phyloP scores from a whole-genome alignment of 805 yeast species.

The Komagataella pastoris region DNA sequence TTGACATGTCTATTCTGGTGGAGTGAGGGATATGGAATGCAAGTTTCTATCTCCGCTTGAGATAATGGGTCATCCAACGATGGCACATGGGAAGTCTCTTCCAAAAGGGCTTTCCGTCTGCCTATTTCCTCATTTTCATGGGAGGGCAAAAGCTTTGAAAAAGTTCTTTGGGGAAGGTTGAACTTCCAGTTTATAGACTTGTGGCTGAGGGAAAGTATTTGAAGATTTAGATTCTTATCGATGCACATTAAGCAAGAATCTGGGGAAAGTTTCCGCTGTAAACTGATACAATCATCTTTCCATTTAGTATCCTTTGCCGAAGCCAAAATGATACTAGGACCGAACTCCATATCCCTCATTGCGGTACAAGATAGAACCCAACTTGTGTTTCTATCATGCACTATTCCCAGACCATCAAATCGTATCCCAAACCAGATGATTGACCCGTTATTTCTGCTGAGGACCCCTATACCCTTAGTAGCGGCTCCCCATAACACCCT shows the following conservation, averaged over 20 bases:
- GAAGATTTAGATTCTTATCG: neutral
- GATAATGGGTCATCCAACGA: conserved; percentile 21
- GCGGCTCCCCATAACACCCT: conserved; percentile 40
- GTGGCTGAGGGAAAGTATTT: neutral
- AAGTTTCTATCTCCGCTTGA: conserved; percentile 44
- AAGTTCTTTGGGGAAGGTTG: neutral
- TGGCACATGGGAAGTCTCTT: conserved; percentile 2
- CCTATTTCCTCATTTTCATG: neutral
- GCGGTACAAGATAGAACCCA: conserved; percentile 32
- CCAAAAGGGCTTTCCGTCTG: neutral
- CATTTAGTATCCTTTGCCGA: conserved; percentile 6
- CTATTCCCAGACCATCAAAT: conserved; percentile 10
- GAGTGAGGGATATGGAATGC: conserved; percentile 18
- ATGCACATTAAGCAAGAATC: neutral
- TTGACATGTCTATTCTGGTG: conserved; percentile 12
- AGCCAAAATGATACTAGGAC: conserved; percentile 17
- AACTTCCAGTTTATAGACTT: conserved; percentile 9
- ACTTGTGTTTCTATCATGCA: conserved; percentile 12
- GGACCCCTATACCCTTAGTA: conserved; percentile 30
- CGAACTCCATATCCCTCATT: conserved; percentile 8
- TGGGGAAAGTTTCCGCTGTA: neutral
- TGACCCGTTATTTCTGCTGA: conserved; percentile 42
- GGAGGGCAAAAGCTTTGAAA: neutral
- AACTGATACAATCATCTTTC: neutral
- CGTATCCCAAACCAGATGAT: conserved; percentile 47